Evolutionary conservation across 2,329 filamentous ascomycete species (phyloP).

Genomic region (Pseudogymnoascus sp.): DNA sequence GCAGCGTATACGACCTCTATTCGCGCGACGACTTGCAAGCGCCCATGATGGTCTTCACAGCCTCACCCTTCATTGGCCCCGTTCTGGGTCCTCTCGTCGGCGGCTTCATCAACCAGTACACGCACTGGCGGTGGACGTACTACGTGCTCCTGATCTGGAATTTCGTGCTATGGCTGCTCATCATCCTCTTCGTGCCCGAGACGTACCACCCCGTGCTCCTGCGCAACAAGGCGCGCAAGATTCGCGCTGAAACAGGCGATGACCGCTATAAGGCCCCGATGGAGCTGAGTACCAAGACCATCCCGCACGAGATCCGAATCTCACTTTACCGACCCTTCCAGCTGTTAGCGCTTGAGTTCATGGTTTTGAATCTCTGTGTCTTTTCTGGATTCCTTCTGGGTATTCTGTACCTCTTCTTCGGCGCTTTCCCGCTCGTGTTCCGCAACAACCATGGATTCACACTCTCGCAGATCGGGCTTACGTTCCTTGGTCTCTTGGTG

Average conservation of each 20-base stretch:
- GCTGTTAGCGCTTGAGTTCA: slow-evolving; percentile 73
- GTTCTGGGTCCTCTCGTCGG: slow-evolving; percentile 56
- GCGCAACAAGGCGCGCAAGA: slow-evolving; percentile 59
- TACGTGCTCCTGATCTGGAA: slow-evolving; percentile 82
- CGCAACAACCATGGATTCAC: slow-evolving; percentile 65
- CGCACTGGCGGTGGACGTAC: slow-evolving; percentile 74
- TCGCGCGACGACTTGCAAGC: slow-evolving; percentile 58
- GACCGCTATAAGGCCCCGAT: slow-evolving; percentile 68
- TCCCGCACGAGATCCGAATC: slow-evolving; percentile 50
- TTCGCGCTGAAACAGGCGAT: slow-evolving; percentile 72
- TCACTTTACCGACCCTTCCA: slow-evolving; percentile 61
- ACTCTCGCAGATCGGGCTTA: slow-evolving; percentile 71
- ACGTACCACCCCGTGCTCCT: slow-evolving; percentile 77
- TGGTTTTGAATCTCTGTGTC: slow-evolving; percentile 75
- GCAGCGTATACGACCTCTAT: slow-evolving; percentile 79
- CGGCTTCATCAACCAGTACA: slow-evolving; percentile 75
- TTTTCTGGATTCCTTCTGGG: slow-evolving; percentile 81
- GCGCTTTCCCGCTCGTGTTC: slow-evolving; percentile 79
- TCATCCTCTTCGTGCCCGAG: slow-evolving; percentile 72
- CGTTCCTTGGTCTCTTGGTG: slow-evolving; percentile 65
- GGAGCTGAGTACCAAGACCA: slow-evolving; percentile 64
- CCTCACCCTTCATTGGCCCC: slow-evolving; percentile 57
- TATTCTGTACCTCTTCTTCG: slow-evolving; percentile 85
- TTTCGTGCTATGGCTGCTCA: slow-evolving; percentile 52
- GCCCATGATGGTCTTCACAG: slow-evolving; percentile 77